Evolutionary conservation across 495 filamentous ascomycete species (phyloP).

Genomic region (Daldinia grandis): DNA sequence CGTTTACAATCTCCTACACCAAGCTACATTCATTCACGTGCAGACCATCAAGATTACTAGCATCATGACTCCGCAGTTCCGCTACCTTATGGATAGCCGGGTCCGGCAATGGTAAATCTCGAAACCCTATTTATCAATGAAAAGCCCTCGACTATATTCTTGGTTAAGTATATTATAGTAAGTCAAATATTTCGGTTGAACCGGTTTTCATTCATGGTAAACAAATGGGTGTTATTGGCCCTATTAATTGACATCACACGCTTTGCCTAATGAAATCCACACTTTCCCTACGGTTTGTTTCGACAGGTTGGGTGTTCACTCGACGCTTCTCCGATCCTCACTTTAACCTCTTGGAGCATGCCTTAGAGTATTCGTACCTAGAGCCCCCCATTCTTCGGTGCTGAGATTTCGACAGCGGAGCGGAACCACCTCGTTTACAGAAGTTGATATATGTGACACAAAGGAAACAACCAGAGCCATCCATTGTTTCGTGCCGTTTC

Average conservation of each 20-base stretch:
- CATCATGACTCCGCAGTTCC: constrained; percentile 30
- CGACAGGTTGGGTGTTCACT: constrained; percentile 56
- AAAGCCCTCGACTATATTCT: not conserved
- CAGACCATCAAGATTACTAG: constrained; percentile 28
- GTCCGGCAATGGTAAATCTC: constrained; percentile 3
- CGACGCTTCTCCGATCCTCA: constrained; percentile 66
- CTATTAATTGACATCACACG: constrained; percentile 34
- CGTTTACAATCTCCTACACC: constrained; percentile 16
- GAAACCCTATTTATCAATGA: not conserved
- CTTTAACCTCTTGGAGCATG: constrained; percentile 68
- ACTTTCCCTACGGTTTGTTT: constrained; percentile 33
- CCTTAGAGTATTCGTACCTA: constrained; percentile 29
- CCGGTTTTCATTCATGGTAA: constrained; percentile 42
- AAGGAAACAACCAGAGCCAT: constrained; percentile 49
- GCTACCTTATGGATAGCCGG: not conserved
- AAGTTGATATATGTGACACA: constrained; percentile 58
- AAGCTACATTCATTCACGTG: constrained; percentile 27
- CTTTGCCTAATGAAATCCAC: constrained; percentile 26
- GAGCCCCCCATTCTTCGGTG: constrained; percentile 64
- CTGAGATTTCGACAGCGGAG: constrained; percentile 64
- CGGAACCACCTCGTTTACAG: constrained; percentile 56
- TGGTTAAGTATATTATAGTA: constrained; percentile 6
- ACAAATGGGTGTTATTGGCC: constrained; percentile 42
- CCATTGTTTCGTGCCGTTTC: constrained; percentile 41
- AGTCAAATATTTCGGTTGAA: constrained; percentile 24